Evolutionary conservation across 495 filamentous ascomycete species (phyloP).

Genomic region (Pseudevernia furfuracea): DNA sequence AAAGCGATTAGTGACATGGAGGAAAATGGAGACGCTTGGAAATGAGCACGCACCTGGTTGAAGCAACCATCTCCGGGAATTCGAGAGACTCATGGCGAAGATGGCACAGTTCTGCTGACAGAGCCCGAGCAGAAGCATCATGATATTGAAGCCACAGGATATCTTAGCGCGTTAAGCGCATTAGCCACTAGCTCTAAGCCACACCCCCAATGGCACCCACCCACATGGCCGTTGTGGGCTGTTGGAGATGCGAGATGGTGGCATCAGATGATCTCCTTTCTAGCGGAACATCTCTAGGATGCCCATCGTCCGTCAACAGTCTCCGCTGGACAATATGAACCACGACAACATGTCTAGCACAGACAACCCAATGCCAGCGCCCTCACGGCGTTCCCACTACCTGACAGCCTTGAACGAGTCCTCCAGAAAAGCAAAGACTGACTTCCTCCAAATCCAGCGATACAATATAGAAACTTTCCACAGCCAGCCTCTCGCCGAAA

Average conservation of each 20-base stretch:
- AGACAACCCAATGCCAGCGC: background rate
- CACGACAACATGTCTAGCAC: background rate
- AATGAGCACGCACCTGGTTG: conserved; percentile 3
- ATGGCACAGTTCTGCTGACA: background rate
- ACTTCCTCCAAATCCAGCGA: conserved; percentile 16
- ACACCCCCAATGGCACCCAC: background rate
- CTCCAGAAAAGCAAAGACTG: conserved; percentile 4
- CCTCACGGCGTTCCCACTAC: conserved; percentile 5
- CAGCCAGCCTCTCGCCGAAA: conserved; percentile 60
- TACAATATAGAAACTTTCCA: conserved; percentile 47
- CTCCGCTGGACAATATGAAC: background rate
- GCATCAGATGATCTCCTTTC: background rate
- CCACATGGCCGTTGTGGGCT: background rate
- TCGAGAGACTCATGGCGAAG: conserved; percentile 4
- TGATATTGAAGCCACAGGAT: background rate
- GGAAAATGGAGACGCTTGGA: background rate
- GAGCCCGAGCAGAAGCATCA: background rate
- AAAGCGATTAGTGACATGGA: background rate
- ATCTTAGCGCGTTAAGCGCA: background rate
- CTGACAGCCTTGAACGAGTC: background rate
- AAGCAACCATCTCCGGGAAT: conserved; percentile 9
- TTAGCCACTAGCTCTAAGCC: background rate
- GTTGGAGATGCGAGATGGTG: background rate
- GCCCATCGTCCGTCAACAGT: background rate
- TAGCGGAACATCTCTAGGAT: background rate